Evolutionary conservation across 768 basidiomycete species (phyloP), one percentile per base, ranked within the genome.

Genomic region (Amanita pseudoporphyria): DNA sequence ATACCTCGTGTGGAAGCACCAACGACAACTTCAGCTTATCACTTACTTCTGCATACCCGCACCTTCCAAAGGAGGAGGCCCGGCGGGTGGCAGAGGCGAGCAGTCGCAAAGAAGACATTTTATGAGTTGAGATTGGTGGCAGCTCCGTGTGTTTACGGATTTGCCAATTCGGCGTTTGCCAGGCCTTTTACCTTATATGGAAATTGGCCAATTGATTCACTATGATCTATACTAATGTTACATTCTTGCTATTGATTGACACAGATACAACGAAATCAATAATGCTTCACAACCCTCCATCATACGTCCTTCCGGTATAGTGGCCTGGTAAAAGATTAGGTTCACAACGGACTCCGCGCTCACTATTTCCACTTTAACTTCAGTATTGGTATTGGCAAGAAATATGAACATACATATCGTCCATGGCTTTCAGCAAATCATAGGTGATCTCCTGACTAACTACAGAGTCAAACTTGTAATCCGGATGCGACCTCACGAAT

Each of bases 1-100:
- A 28, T 28, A 28, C 26, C 26, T 28, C 26, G 71, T 98, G 94
- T 46, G 96, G 96, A 52, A 99, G 82, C 47, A 87, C 88, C 59
- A 99, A 76, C 16, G 92, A 91, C 52, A 99, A 83, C 59, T 84
- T 87, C 56, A 99, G 82, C 71, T 91, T 94, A 69, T 90, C 89
- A 40, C 78, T 77, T 44, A 76, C 87, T 64, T 95, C 95, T 45
- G 95, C 95, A 66, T 98, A 98, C 36, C 90, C 88, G 64, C 95
- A 82, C 56, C 81, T 73, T 53, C 76, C 78, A 30, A 79, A 57
- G 38, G 71, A 61, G 51, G 82, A 65, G 12, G 69, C 75, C 53
- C 77, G 80, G 62, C 82, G 78, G 57, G 77, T 73, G 58, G 73
- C 77, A 64, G 80, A 71, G 56, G 81, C 71, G 54, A 84, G 67